These are phyloP conservation scores for Aspergillus mulundensis DNA, from an alignment of 495 filamentous ascomycete species.

Conservation along the genomic window DNA sequence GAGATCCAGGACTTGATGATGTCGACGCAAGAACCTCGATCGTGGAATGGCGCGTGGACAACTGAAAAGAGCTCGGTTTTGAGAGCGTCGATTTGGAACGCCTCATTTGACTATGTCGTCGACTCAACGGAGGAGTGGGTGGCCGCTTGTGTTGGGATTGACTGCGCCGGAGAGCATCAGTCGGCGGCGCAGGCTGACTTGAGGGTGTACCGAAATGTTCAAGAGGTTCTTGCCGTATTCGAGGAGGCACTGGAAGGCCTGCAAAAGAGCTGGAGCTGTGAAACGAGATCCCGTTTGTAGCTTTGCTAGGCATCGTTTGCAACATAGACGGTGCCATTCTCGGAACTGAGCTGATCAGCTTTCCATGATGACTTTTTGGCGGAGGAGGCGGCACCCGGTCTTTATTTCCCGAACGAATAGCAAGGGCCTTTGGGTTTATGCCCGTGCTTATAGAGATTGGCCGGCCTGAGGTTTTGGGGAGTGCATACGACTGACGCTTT, in stretches of 20 bases:
- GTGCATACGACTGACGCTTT: conserved; percentile 41
- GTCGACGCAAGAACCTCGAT: conserved; percentile 25
- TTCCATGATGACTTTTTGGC: conserved; percentile 64
- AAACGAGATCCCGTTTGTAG: conserved; percentile 29
- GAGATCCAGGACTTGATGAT: conserved; percentile 33
- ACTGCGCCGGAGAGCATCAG: conserved; percentile 34
- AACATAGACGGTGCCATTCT: conserved; percentile 23
- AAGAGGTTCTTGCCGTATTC: conserved; percentile 27
- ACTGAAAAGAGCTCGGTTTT: conserved; percentile 31
- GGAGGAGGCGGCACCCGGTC: conserved; percentile 51
- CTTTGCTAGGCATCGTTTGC: conserved; percentile 22
- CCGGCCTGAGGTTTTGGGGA: conserved; percentile 26
- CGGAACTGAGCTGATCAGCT: conserved; percentile 49
- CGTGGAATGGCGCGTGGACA: conserved; percentile 26
- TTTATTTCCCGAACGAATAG: conserved; percentile 22
- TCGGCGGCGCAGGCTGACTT: conserved; percentile 16
- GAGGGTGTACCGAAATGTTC: conserved; percentile 30
- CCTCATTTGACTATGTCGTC: conserved; percentile 47
- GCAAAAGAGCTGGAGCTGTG: conserved; percentile 24
- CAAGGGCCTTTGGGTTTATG: conserved; percentile 36
- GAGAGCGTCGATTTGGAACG: conserved; percentile 36
- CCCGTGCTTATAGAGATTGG: conserved; percentile 32
- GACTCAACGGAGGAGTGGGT: conserved; percentile 46
- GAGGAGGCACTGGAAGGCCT: conserved; percentile 19
- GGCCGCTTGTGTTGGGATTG: conserved; percentile 42